Conservation (phyloP, 768 basidiomycete species). For the Suillus occidentalis region DNA sequence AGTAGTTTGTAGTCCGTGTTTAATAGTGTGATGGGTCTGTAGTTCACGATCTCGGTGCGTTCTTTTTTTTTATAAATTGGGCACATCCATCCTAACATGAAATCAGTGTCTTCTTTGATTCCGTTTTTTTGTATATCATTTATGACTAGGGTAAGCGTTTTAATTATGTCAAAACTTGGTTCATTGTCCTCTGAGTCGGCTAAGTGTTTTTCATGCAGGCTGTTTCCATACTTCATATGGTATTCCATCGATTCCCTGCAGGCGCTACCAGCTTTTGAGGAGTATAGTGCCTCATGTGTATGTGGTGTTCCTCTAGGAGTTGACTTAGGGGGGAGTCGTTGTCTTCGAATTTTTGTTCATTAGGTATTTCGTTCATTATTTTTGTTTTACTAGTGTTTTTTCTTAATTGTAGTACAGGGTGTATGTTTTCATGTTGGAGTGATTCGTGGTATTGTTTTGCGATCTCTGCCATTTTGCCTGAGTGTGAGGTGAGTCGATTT, state of each 20-base stretch:
- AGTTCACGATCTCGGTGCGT: conserved; percentile 30
- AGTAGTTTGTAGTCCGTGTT: conserved; percentile 36
- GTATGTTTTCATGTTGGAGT: no score
- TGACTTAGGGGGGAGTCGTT: no score
- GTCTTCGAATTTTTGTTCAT: no score
- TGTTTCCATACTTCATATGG: conserved; percentile 32
- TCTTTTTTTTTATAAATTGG: conserved; percentile 45
- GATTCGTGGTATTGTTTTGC: no score
- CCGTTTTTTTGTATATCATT: no score
- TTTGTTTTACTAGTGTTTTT: no score
- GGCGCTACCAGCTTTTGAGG: conserved; percentile 20
- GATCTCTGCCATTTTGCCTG: no score
- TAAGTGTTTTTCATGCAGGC: not conserved
- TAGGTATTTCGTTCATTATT: no score
- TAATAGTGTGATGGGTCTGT: conserved; percentile 38
- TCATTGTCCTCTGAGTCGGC: not conserved
- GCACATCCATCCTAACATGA: conserved; percentile 30
- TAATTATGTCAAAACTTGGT: conserved; percentile 12
- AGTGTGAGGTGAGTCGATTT: no score
- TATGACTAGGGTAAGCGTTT: conserved; percentile 2
- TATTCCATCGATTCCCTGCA: conserved; percentile 28
- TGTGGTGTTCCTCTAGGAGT: not conserved
- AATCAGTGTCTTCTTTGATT: no score
- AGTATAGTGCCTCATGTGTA: conserved; percentile 17
- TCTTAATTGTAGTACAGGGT: no score